Evolutionary conservation across 768 basidiomycete species (phyloP).

Genomic region (Termitomyces bulborhizus): DNA sequence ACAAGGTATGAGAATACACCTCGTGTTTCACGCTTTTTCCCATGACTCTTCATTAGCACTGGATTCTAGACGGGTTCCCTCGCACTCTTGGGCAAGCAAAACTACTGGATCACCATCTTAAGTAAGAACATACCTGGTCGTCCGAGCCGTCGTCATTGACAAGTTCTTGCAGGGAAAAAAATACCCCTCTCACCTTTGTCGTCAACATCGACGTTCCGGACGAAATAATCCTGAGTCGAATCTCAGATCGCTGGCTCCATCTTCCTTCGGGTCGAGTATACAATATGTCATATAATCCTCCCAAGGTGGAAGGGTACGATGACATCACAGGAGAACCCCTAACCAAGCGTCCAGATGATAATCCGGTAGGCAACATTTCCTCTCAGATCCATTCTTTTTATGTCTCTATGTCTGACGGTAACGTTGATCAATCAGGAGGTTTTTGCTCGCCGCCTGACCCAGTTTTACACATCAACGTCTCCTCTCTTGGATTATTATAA

Average conservation of each 20-base stretch:
- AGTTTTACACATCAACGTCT: slow-evolving; percentile 76
- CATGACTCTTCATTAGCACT: slow-evolving; percentile 46
- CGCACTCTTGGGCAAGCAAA: slow-evolving; percentile 81
- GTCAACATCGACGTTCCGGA: slow-evolving; percentile 89
- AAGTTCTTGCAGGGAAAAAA: slow-evolving; percentile 40
- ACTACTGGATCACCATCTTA: slow-evolving; percentile 70
- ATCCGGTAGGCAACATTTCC: slow-evolving; percentile 52
- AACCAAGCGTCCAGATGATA: slow-evolving; percentile 86
- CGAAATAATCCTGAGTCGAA: slow-evolving; percentile 75
- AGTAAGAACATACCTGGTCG: slow-evolving; percentile 32
- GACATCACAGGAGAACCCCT: slow-evolving; percentile 85
- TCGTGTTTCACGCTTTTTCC: background rate
- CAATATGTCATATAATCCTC: slow-evolving; percentile 84
- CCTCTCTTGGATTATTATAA: slow-evolving; percentile 74
- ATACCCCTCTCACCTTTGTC: slow-evolving; percentile 68
- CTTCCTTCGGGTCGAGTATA: slow-evolving; percentile 85
- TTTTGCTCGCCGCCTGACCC: slow-evolving; percentile 67
- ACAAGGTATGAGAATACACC: slow-evolving; percentile 44
- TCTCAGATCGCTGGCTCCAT: slow-evolving; percentile 89
- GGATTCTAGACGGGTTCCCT: slow-evolving; percentile 93
- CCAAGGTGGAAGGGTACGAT: slow-evolving; percentile 73
- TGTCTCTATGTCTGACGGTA: background rate
- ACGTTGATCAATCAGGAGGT: slow-evolving; percentile 52
- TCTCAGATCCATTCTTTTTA: no score
- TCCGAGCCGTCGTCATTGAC: slow-evolving; percentile 2